phyloP scores from a whole-genome alignment of 2,329 filamentous ascomycete species.

The Sarocladiaceae sp. region DNA sequence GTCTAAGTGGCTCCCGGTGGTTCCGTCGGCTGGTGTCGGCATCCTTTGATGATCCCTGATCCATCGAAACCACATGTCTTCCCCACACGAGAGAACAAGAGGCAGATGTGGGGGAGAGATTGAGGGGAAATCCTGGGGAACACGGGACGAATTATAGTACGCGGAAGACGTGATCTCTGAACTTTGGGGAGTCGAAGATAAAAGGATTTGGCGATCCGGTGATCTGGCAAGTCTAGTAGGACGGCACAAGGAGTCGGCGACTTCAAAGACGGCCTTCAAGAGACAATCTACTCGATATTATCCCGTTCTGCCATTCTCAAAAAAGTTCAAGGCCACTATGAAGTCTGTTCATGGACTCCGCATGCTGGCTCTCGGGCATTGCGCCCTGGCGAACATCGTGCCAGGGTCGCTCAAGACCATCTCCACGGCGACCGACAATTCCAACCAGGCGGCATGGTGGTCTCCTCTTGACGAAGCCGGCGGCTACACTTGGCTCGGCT shows the following conservation, averaged over 20 bases:
- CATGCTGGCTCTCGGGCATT: background rate
- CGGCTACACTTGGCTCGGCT: slow-evolving; percentile 18
- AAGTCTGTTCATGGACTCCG: background rate
- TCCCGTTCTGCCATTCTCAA: background rate
- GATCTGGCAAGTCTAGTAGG: background rate
- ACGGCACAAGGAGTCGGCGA: background rate
- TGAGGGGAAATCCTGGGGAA: slow-evolving; percentile 8
- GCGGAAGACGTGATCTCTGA: background rate
- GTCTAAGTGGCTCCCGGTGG: slow-evolving; percentile 4
- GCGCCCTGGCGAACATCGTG: slow-evolving; percentile 11
- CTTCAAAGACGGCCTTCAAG: background rate
- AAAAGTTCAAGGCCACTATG: too few relatives aligned
- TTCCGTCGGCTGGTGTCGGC: slow-evolving; percentile 1
- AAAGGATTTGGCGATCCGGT: background rate
- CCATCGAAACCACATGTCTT: background rate
- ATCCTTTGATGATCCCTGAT: slow-evolving; percentile 2
- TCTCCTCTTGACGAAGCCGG: slow-evolving; percentile 19
- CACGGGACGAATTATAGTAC: background rate
- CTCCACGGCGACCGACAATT: slow-evolving; percentile 16
- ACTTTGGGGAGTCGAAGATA: background rate
- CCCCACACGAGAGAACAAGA: background rate
- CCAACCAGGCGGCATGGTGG: slow-evolving; percentile 21
- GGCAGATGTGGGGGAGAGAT: slow-evolving; percentile 2
- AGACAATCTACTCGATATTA: background rate
- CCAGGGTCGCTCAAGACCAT: slow-evolving; percentile 14